These are phyloP conservation scores for Cercospora janseana DNA, from an alignment of 2,329 filamentous ascomycete species.

Conservation along the genomic window DNA sequence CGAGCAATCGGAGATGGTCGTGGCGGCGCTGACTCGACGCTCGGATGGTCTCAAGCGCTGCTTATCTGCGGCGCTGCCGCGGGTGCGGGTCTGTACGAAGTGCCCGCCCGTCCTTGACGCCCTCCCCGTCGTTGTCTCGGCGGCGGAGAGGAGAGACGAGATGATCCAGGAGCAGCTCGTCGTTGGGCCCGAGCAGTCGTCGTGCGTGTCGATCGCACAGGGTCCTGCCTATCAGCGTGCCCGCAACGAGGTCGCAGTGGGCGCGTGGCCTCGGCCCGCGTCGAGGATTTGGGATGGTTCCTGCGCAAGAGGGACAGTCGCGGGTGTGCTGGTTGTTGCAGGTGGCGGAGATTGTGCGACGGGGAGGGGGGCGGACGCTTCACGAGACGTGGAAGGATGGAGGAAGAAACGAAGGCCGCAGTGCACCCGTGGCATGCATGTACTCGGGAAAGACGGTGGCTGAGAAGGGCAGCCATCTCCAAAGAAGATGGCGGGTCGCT, in stretches of 20 bases:
- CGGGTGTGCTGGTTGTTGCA: neutral
- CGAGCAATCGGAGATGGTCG: neutral
- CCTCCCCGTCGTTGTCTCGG: no score
- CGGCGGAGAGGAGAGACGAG: neutral
- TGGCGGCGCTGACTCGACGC: constrained; percentile 6
- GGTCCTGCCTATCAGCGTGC: constrained; percentile 4
- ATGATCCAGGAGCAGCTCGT: neutral
- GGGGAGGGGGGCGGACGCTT: no score
- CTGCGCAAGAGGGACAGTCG: neutral
- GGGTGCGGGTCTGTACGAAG: no score
- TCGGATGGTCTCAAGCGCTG: neutral
- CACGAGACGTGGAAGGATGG: no score
- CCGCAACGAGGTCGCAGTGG: neutral
- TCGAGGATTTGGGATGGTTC: neutral
- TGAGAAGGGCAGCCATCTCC: no score
- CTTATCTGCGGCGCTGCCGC: neutral
- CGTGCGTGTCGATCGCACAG: constrained; percentile 4
- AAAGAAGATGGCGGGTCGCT: no score
- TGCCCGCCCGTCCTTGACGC: no score
- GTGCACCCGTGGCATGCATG: no score
- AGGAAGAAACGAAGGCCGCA: no score
- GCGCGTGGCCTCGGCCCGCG: neutral
- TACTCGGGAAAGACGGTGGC: no score
- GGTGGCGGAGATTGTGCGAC: no score
- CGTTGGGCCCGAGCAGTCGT: constrained; percentile 1